These are phyloP conservation scores for Bocquillonia castaneifolia DNA, from an alignment of 441 rosid species.

Conservation along the genomic window DNA sequence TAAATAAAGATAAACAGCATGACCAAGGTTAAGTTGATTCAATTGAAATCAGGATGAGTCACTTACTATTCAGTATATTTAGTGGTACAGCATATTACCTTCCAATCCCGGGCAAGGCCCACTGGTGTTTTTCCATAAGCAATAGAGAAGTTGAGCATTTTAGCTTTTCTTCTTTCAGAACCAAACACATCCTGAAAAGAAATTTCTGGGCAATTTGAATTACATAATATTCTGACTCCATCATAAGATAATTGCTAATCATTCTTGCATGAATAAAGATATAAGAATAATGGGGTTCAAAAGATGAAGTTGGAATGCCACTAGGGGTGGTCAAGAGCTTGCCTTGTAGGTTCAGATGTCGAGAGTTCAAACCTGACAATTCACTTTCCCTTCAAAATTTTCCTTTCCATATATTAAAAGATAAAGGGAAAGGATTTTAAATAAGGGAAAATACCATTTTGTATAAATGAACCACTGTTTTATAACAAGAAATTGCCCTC, in stretches of 20 bases:
- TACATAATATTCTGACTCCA: background rate
- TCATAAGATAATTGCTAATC: background rate
- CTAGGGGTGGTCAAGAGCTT: background rate
- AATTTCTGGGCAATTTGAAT: conserved; percentile 7
- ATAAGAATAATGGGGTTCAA: background rate
- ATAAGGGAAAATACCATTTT: too few species aligned
- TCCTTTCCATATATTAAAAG: background rate
- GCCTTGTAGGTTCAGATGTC: background rate
- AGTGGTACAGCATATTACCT: conserved; percentile 42
- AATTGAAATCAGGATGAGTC: conserved; percentile 14
- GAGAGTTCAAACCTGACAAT: background rate
- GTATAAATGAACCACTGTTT: too few species aligned
- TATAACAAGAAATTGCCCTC: too few species aligned
- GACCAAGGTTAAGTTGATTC: conserved; percentile 20
- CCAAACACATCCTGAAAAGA: conserved; percentile 72
- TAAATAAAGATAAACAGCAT: conserved; percentile 14
- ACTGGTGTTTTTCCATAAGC: conserved; percentile 92
- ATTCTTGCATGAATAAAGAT: background rate
- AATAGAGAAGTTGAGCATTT: conserved; percentile 97
- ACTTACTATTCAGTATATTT: conserved; percentile 13
- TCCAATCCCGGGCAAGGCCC: conserved; percentile 95
- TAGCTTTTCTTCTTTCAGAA: conserved; percentile 95
- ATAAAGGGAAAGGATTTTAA: background rate
- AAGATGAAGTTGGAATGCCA: background rate
- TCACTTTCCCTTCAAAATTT: background rate